Conservation (phyloP, 2,329 filamentous ascomycete genomes). For the Fusarium mundagurra region DNA sequence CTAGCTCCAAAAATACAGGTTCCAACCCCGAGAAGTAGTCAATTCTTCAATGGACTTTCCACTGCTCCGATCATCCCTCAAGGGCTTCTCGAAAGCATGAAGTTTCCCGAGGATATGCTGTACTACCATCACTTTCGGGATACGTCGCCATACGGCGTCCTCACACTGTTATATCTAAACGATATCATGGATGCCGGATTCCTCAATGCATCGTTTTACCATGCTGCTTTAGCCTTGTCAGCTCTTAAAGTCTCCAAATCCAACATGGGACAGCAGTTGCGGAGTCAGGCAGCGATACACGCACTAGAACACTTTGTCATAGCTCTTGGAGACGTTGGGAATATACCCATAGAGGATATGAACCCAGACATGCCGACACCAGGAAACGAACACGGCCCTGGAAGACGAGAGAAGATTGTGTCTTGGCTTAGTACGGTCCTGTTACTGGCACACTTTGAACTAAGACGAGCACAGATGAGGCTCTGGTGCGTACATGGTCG, state of each 20-base stretch:
- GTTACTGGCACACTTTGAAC: constrained; percentile 25
- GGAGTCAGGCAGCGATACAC: constrained; percentile 10
- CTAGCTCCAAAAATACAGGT: neutral
- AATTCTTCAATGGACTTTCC: constrained; percentile 5
- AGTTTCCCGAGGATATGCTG: constrained; percentile 29
- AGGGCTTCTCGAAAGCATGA: constrained; percentile 14
- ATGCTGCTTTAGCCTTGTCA: constrained; percentile 19
- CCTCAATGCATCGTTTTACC: constrained; percentile 18
- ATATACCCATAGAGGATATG: constrained; percentile 6
- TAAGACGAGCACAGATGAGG: constrained; percentile 24
- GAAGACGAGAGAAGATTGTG: constrained; percentile 7
- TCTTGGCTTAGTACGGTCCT: constrained; percentile 27
- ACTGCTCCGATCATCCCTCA: constrained; percentile 8
- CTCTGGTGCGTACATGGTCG: constrained; percentile 31
- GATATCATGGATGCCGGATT: constrained; percentile 8
- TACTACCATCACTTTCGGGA: constrained; percentile 33
- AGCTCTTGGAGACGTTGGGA: constrained; percentile 11
- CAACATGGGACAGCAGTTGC: neutral
- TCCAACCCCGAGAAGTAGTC: neutral
- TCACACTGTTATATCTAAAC: constrained; percentile 12
- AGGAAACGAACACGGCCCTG: neutral
- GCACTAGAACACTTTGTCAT: constrained; percentile 28
- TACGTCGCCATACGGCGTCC: constrained; percentile 5
- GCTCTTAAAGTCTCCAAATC: constrained; percentile 26
- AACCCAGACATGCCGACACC: neutral